Base-by-base conservation (phyloP, 2,329 filamentous ascomycete species). In the Sordariomycetes sp. region DNA sequence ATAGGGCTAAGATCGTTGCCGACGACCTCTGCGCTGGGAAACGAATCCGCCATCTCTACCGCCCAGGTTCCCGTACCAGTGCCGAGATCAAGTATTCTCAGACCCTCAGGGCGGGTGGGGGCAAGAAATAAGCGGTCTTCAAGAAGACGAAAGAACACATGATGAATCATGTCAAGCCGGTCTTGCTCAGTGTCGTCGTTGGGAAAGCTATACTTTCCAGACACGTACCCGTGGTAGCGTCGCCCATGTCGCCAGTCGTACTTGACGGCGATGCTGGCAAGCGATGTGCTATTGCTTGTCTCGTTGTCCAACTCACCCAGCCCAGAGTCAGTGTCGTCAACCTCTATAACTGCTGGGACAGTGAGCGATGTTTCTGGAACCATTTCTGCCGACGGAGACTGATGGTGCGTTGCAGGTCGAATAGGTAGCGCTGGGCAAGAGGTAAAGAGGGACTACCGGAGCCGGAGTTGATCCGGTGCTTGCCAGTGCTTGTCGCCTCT, bases 1-100 rank as follows among this genome's bases (percentile, higher is more conserved):
- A 66, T 66, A 0, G 63, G 61, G 19, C 59, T 60, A 0, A 65
- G 42, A 24, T 66, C 58, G 18, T 55, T 57, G 28, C 60, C 60
- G 0, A 57, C 34, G 1, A 64, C 50, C n/a, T 51, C 46, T 12
- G 60, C 30, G 10, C 16, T 16, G 4, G 30, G 30, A 15, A 15
- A 21, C 8, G 15, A 11, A 16, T 32, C 30, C 7, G 18, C 30
- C 14, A 32, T 10, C 17, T 18, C 30, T 14, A 32, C 24, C 10
- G 30, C 10, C 30, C 21, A 32, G 6, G n/a, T 15, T 12, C 30
- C 30, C 6, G 30, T 66, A 2, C 65, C 63, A 0, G 64, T 68
- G 9, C 64, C 64, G 1, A 67, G 45, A 14, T 66, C 61, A 8
- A 66, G 46, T 11, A 67, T 54, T 10, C 40, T 63, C 50, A n/a